Evolutionary conservation across 2,329 filamentous ascomycete genomes (phyloP), one percentile per base, ranked within the genome.

Genomic region (Xylariomycetidae sp.): DNA sequence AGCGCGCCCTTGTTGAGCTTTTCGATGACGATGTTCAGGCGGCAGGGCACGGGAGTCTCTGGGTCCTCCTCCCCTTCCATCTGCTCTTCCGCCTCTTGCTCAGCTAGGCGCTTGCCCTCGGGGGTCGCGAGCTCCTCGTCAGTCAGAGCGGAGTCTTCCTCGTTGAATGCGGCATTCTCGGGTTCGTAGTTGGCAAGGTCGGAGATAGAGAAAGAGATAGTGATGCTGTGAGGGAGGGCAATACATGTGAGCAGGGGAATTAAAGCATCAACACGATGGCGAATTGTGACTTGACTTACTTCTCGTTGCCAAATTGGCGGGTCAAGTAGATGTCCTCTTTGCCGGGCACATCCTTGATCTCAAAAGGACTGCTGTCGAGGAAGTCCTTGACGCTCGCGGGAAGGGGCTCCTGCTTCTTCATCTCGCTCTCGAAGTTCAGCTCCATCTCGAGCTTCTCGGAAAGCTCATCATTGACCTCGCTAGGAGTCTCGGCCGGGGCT

Each of bases 321-420:
- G 80, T 84, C 47, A 98, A 74, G 54, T 84, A 73, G 48, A 98
- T 85, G 50, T 95, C 88, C 67, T 97, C 86, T 62, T 88, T 77
- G 42, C 92, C 92, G 17, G 82, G 72, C 19, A 73, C 78, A 63
- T 98, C 92, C 54, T 86, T 71, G 41, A 92, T 74, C 72, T 90
- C 73, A 63, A 88, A 98, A 25, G 82, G 76, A 56, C 82, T 82
- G 67, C 87, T 90, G 57, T 90, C 80, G 30, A 96, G 66, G 64
- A 94, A 96, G 60, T 92, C 86, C 66, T 88, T 82, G 61, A 96
- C 77, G 59, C 82, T 85, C 44, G 80, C 73, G 25, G 88, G 83
- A 46, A 85, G 66, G 45, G 85, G 76, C 53, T 86, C 78, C 41
- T 77, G 72, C 46, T 82, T 73, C 64, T 83, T 82, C 64, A 88